These are phyloP conservation scores for Boletus vinaceobasis DNA, from an alignment of 768 basidiomycete genomes.

Conservation along the genomic window DNA sequence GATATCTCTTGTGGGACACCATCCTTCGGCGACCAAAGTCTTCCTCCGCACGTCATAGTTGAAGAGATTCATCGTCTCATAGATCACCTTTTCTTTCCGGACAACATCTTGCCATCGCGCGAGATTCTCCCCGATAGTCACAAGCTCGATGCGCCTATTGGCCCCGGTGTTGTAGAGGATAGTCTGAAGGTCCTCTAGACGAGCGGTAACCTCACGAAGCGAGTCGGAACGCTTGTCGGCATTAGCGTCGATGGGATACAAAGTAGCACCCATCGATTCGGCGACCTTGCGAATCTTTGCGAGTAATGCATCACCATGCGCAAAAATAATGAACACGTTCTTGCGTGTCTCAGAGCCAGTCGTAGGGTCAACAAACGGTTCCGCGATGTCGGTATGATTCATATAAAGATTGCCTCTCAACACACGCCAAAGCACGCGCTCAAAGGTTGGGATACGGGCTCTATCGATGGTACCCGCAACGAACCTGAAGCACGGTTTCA, in stretches of 20 bases:
- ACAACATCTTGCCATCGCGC: slow-evolving; percentile 94
- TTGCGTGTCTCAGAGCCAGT: slow-evolving; percentile 86
- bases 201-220: slow-evolving; percentile 80
- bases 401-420: slow-evolving; percentile 97
- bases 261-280: slow-evolving; percentile 97
- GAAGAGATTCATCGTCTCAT: slow-evolving; percentile 92
- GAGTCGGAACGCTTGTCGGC: slow-evolving; percentile 89
- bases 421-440: slow-evolving; percentile 97
- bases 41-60: slow-evolving; percentile 92
- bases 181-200: slow-evolving; percentile 88
- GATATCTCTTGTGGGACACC: slow-evolving; percentile 95
- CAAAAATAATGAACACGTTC: slow-evolving; percentile 99
- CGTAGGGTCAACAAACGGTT: slow-evolving; percentile 86
- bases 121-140: slow-evolving; percentile 80
- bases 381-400: slow-evolving; percentile 95
- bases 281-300: slow-evolving; percentile 97
- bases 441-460: slow-evolving; percentile 85
- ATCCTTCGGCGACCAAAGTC: slow-evolving; percentile 95
- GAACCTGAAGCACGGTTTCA: slow-evolving; percentile 52
- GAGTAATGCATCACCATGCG: slow-evolving; percentile 88
- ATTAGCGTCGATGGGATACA: slow-evolving; percentile 95
- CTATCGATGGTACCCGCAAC: slow-evolving; percentile 97
- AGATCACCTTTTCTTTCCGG: slow-evolving; percentile 92
- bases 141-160: slow-evolving; percentile 78
- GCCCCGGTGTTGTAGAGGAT: slow-evolving; percentile 86